These are phyloP conservation scores for Fusarium pseudograminearum DNA, from an alignment of 2,329 filamentous ascomycete species.

Conservation along the genomic window DNA sequence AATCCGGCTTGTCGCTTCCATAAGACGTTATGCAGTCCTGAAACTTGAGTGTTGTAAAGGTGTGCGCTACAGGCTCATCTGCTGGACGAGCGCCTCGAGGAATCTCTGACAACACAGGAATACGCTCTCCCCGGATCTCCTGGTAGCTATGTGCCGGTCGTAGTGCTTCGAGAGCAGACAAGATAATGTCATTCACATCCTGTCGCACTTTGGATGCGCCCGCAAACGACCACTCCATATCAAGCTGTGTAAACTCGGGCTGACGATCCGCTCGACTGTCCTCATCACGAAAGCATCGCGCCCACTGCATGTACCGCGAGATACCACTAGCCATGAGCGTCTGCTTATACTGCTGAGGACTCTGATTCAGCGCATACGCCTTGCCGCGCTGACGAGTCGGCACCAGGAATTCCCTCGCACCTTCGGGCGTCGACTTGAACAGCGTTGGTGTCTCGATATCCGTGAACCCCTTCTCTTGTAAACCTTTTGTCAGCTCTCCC, in stretches of 20 bases:
- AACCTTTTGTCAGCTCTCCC: constrained; percentile 63
- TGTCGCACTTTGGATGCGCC: constrained; percentile 57
- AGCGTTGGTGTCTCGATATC: constrained; percentile 93
- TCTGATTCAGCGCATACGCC: constrained; percentile 94
- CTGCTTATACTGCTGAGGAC: constrained; percentile 98
- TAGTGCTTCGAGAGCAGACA: constrained; percentile 48
- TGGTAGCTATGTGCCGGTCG: constrained; percentile 68
- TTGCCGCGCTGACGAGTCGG: constrained; percentile 81
- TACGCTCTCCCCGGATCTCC: constrained; percentile 60
- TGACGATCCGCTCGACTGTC: constrained; percentile 92
- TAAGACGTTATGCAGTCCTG: constrained; percentile 76
- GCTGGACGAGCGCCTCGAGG: constrained; percentile 15
- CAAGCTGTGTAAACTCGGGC: constrained; percentile 94
- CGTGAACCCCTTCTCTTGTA: constrained; percentile 71
- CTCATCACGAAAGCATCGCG: constrained; percentile 94
- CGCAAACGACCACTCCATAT: constrained; percentile 93
- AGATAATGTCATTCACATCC: constrained; percentile 54
- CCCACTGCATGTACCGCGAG: constrained; percentile 88
- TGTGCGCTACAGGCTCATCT: constrained; percentile 46
- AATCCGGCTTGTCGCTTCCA: constrained; percentile 92
- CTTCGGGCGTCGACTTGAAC: constrained; percentile 98
- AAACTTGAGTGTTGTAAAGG: constrained; percentile 53
- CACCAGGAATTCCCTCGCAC: constrained; percentile 93
- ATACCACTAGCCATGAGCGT: constrained; percentile 94
- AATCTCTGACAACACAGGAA: constrained; percentile 51